phyloP scores from a whole-genome alignment of 2,329 filamentous ascomycete species.

The Nakataea oryzae region DNA sequence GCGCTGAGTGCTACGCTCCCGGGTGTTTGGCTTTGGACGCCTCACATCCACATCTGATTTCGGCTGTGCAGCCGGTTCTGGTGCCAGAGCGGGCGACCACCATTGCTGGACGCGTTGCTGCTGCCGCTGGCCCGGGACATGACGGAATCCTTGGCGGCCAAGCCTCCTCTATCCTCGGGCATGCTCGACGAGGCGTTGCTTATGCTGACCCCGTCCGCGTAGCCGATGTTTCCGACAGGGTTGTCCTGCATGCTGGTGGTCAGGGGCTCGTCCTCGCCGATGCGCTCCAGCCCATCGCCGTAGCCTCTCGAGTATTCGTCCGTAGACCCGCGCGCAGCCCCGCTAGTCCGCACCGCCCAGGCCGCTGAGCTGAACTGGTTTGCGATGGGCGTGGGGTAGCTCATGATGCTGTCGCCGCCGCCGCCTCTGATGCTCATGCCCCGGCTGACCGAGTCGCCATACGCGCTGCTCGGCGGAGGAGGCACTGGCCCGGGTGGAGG shows the following conservation, averaged over 20 bases:
- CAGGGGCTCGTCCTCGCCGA: conserved; percentile 27
- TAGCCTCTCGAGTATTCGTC: conserved; percentile 35
- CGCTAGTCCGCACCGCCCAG: not conserved
- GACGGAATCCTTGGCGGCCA: conserved; percentile 4
- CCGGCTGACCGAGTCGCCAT: not conserved
- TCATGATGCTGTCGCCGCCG: not conserved
- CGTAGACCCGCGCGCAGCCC: conserved; percentile 25
- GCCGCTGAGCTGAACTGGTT: not conserved
- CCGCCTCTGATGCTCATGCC: not conserved
- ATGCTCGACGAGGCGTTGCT: conserved; percentile 1
- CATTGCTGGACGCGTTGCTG: conserved; percentile 1
- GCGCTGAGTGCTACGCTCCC: not conserved
- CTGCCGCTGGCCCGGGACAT: conserved; percentile 1
- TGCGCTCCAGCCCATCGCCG: conserved; percentile 26
- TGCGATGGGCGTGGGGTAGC: not conserved
- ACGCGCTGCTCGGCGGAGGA: not conserved
- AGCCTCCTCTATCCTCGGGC: conserved; percentile 1
- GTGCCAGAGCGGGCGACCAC: conserved; percentile 36
- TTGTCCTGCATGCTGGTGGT: conserved; percentile 8
- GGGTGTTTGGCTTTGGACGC: not conserved
- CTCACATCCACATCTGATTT: conserved; percentile 36
- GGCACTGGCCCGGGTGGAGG: conserved; percentile 6
- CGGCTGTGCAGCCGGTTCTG: conserved; percentile 38
- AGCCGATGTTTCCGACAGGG: conserved; percentile 1
- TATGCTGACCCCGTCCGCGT: not conserved